phyloP scores from a whole-genome alignment of 2,329 filamentous ascomycete species.

The Rachicladosporium sp. region DNA sequence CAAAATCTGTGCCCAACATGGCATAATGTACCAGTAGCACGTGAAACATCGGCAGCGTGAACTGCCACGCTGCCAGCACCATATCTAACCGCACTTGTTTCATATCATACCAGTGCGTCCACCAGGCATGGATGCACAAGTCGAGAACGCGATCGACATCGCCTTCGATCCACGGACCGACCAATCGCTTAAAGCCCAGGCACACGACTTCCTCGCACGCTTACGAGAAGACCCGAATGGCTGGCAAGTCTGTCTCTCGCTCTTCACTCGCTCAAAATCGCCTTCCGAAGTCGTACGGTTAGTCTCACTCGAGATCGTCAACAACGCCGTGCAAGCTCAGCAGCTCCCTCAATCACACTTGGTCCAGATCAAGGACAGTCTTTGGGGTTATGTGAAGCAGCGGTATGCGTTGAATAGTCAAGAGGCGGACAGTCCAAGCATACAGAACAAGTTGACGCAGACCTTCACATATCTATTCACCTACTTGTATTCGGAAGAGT shows the following conservation, averaged over 20 bases:
- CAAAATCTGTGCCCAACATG: no score
- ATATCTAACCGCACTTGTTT: no score
- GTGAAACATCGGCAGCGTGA: no score
- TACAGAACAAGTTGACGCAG: constrained; percentile 96
- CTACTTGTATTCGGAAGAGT: constrained; percentile 70
- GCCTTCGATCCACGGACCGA: constrained; percentile 73
- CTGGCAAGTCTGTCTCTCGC: constrained; percentile 77
- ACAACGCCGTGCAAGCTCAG: constrained; percentile 75
- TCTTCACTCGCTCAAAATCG: constrained; percentile 70
- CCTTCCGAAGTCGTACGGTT: constrained; percentile 75
- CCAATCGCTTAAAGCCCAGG: constrained; percentile 63
- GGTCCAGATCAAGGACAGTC: constrained; percentile 62
- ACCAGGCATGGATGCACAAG: constrained; percentile 39
- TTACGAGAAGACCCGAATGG: constrained; percentile 70
- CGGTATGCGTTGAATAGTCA: constrained; percentile 50
- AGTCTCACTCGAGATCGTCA: constrained; percentile 83
- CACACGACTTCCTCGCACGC: constrained; percentile 66
- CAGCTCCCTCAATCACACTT: constrained; percentile 62
- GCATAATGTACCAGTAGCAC: no score
- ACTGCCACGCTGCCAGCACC: no score
- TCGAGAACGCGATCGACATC: constrained; percentile 92
- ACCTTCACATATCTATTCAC: constrained; percentile 91
- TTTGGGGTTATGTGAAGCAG: constrained; percentile 69
- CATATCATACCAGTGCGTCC: no score
- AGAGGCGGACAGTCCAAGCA: constrained; percentile 56